Conservation (phyloP, 2,329 filamentous ascomycete species). For the Ascochyta pisi region DNA sequence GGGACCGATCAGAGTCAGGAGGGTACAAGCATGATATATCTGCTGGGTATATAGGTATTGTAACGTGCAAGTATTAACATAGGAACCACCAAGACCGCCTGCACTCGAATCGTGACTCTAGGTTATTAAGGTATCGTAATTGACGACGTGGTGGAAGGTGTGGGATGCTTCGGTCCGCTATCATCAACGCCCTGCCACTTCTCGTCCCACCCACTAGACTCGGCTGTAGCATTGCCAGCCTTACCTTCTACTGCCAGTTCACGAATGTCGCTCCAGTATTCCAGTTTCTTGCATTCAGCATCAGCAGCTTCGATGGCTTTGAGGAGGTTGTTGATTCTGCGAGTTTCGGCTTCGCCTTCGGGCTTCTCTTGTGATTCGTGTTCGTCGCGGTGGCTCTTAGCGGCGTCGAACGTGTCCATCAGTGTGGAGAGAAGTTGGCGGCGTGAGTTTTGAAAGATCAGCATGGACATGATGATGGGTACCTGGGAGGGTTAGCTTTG, state of each 20-base stretch:
- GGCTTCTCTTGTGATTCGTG: conserved; percentile 51
- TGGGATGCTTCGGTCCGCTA: conserved; percentile 44
- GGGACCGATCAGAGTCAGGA: conserved; percentile 57
- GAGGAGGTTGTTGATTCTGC: conserved; percentile 71
- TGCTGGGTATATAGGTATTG: neutral
- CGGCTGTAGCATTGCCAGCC: conserved; percentile 42
- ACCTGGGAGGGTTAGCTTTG: conserved; percentile 35
- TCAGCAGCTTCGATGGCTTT: conserved; percentile 78
- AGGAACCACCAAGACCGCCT: neutral
- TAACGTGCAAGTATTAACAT: conserved; percentile 10
- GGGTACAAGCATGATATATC: conserved; percentile 7
- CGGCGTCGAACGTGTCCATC: conserved; percentile 62
- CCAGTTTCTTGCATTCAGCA: conserved; percentile 78
- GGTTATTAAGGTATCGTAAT: neutral
- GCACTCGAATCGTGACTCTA: neutral
- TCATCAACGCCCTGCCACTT: conserved; percentile 49
- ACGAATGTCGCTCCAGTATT: conserved; percentile 82
- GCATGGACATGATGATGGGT: conserved; percentile 63
- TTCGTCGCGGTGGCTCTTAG: conserved; percentile 58
- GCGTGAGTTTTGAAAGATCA: conserved; percentile 89
- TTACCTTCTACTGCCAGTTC: conserved; percentile 50
- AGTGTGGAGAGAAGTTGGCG: conserved; percentile 76
- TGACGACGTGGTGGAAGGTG: neutral
- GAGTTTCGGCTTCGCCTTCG: conserved; percentile 56
- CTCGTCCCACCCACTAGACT: conserved; percentile 44